Evolutionary conservation across 2,329 filamentous ascomycete genomes (phyloP), one percentile per base, ranked within the genome.

Genomic region (Pestalotiopsis sp.): DNA sequence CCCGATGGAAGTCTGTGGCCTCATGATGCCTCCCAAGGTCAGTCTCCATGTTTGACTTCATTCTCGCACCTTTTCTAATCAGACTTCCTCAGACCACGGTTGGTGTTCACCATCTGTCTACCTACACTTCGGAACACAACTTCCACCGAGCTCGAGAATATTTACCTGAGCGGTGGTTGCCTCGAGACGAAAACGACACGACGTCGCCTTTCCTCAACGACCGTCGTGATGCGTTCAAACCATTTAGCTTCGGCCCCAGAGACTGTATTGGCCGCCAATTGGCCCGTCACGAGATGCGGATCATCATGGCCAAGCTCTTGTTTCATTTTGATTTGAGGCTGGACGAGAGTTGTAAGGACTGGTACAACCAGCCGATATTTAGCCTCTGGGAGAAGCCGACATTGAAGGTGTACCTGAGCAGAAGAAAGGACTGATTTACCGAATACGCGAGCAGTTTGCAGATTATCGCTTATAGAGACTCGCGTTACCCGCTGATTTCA

Each of bases 221-320:
- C 61, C 72, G 73, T 9, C 72, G 74, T 27, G 74, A 76, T 7
- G 61, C 38, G 13, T 71, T 67, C 27, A 13, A 68, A 7, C 71
- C 71, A 5, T 72, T 72, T 57, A 68, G 69, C 23, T 68, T 39
- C 7, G 71, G 71, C 0, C 71, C 71, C 14, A n/a, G 71, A 45
- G 36, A 61, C 14, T 76, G 74, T 49, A 73, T 75, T 17, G 73
- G 74, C 6, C 71, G 74, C 27, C 73, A 75, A 36, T 61, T 75
- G n/a, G 74, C 74, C 4, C 68, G 70, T 27, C 73, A 76, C 52
- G 75, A 77, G 67, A 76, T 77, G 75, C 73, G 74, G 14, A 66
- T 75, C 61, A 76, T 76, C 67, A 70, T 76, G 62, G 74, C 75
- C 4, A 74, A 69, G 27, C 59, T 76, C 4, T 64, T 76, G 11